Evolutionary conservation across 352 stramenopile species (phyloP), one percentile per base, ranked within the genome.

Genomic region (Phytophthora brassicae): DNA sequence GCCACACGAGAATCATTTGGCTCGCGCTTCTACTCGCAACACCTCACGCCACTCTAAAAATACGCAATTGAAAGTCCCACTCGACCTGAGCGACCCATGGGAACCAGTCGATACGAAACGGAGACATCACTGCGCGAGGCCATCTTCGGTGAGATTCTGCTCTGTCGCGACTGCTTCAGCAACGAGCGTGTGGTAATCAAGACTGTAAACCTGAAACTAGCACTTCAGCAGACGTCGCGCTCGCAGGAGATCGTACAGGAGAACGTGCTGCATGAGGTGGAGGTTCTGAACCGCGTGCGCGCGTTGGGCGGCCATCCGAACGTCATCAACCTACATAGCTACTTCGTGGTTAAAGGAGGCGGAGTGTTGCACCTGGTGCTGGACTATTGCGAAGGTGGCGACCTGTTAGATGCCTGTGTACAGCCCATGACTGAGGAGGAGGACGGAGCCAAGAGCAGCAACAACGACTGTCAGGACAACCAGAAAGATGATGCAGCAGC

Each of bases 311-410:
- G 84, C 39, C 84, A 93, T 60, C 64, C 77, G 41, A 91, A 93
- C 55, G 68, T 93, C 23, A 82, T 93, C 51, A 66, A 75, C 42
- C 73, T 93, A 75, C 81, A 72, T 63, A 70, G 77, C 44, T 87
- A 84, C 72, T 89, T 85, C 60, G 72, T 93, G 23, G 65, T 69
- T 54, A 70, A 75, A n/a, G 60, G 53, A 45, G 65, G 65, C 53
- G 65, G 68, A 49, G 60, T 76, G 29, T 66, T 92, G 36, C 78
- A 89, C 48, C 69, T 93, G 41, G 84, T 93, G 38, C 64, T 91
- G n/a, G 81, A 93, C 55, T 89, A 89, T 46, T 93, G 84, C 46
- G 77, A 87, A 38, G 77, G 80, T 19, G 84, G 84, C 20, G 84
- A 93, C 54, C 56, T 93, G 49, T 71, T 91, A 23, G 81, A 91